Evolutionary conservation across 2,329 filamentous ascomycete genomes (phyloP).

Genomic region (Trichoderma citrinoviride): DNA sequence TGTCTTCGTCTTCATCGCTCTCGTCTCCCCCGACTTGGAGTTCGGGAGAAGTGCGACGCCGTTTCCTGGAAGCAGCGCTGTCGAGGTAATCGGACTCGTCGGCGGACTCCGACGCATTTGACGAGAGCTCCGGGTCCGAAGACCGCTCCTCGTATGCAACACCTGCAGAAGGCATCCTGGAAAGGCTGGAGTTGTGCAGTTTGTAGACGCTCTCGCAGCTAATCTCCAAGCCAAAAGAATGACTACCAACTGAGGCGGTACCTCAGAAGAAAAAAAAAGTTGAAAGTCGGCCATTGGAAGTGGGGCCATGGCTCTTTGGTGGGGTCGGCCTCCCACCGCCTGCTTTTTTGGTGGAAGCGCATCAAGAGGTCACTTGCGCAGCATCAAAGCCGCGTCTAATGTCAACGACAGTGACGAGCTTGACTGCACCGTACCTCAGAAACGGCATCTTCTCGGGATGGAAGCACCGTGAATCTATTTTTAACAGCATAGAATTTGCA

Average conservation of each 20-base stretch:
- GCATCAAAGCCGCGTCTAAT: neutral
- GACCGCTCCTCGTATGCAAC: neutral
- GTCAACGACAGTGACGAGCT: no score
- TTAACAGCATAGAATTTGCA: neutral
- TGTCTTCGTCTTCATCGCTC: slow-evolving; percentile 23
- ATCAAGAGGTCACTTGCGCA: neutral
- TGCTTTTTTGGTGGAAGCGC: neutral
- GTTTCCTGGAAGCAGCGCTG: slow-evolving; percentile 45
- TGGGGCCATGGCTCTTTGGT: neutral
- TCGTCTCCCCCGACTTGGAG: slow-evolving; percentile 24
- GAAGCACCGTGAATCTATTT: slow-evolving; percentile 2
- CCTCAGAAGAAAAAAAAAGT: slow-evolving; percentile 12
- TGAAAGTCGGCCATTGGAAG: neutral
- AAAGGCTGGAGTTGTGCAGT: neutral
- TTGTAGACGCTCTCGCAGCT: slow-evolving; percentile 5
- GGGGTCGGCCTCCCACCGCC: neutral
- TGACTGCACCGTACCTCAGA: neutral
- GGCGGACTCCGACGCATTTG: slow-evolving; percentile 25
- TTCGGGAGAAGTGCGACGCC: slow-evolving; percentile 40
- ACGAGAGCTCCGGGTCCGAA: slow-evolving; percentile 13
- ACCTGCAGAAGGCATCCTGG: slow-evolving; percentile 18
- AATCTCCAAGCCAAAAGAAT: neutral
- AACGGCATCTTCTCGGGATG: neutral
- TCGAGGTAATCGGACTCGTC: slow-evolving; percentile 51
- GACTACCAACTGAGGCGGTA: neutral